A percentile compares a stretch with the other conserved stretches of the same genome.
Evolutionary conservation across 2,329 filamentous ascomycete species (phyloP).

Genomic region (Xylaria hypoxylon): DNA sequence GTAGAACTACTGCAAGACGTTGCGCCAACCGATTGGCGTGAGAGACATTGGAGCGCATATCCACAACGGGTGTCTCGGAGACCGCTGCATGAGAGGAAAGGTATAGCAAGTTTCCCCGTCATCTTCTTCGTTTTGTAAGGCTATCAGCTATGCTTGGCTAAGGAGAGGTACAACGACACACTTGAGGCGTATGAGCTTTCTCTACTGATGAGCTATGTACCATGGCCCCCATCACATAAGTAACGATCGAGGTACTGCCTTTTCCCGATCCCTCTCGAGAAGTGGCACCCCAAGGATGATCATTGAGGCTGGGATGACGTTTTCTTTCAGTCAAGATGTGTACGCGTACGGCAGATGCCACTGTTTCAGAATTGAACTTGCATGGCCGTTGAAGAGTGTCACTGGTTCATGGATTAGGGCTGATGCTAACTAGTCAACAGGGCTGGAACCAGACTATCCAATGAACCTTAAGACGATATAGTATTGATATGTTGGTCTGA

Average conservation of each 20-base stretch:
- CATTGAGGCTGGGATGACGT: slow-evolving; percentile 21
- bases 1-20: slow-evolving; percentile 37
- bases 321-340: slow-evolving; percentile 29
- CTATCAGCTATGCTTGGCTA: background rate
- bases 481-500: background rate
- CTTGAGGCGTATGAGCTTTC: background rate
- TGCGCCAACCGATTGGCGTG: slow-evolving; percentile 12
- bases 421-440: slow-evolving; percentile 10
- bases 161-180: background rate
- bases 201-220: background rate
- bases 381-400: slow-evolving; percentile 30
- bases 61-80: slow-evolving; percentile 41
- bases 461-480: slow-evolving; percentile 4
- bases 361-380: slow-evolving; percentile 40
- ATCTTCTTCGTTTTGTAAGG: background rate
- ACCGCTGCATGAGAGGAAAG: slow-evolving; percentile 4
- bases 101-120: background rate
- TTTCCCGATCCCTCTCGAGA: background rate
- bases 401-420: slow-evolving; percentile 30
- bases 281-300: background rate
- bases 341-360: slow-evolving; percentile 41
- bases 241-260: background rate
- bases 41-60: slow-evolving; percentile 24
- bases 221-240: background rate
- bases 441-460: slow-evolving; percentile 3